Evolutionary conservation across 805 yeast species (phyloP).

Genomic region (Cyberlindnera euphorbiae): DNA sequence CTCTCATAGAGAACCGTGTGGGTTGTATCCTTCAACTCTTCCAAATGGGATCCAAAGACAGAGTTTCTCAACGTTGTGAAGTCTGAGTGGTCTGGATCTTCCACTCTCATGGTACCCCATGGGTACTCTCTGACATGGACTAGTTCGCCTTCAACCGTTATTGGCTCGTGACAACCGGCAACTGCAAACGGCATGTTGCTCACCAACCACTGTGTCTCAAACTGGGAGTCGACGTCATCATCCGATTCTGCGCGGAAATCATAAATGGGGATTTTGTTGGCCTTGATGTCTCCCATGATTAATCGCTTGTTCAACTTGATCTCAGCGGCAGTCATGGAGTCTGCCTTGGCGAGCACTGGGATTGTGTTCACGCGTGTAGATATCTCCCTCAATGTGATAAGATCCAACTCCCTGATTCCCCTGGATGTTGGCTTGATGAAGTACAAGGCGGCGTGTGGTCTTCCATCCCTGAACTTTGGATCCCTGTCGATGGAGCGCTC

Average conservation of each 20-base stretch:
- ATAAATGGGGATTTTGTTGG: slow-evolving; percentile 59
- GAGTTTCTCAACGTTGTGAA: slow-evolving; percentile 67
- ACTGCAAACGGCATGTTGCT: slow-evolving; percentile 59
- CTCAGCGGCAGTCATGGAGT: slow-evolving; percentile 68
- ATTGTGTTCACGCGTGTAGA: slow-evolving; percentile 74
- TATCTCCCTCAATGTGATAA: slow-evolving; percentile 62
- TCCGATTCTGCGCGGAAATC: slow-evolving; percentile 50
- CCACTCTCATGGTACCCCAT: slow-evolving; percentile 63
- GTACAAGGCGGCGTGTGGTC: slow-evolving; percentile 76
- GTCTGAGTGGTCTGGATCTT: slow-evolving; percentile 59
- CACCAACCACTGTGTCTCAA: slow-evolving; percentile 33
- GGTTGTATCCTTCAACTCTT: slow-evolving; percentile 77
- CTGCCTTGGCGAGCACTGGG: slow-evolving; percentile 80
- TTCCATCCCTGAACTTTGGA: slow-evolving; percentile 63
- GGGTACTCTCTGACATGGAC: slow-evolving; percentile 53
- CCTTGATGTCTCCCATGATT: slow-evolving; percentile 51
- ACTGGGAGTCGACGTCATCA: slow-evolving; percentile 19
- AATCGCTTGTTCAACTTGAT: slow-evolving; percentile 46
- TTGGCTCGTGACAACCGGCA: slow-evolving; percentile 48
- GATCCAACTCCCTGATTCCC: slow-evolving; percentile 67
- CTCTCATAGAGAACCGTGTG: slow-evolving; percentile 72
- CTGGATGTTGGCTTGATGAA: slow-evolving; percentile 68
- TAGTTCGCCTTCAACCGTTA: slow-evolving; percentile 26
- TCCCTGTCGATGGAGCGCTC: slow-evolving; percentile 72
- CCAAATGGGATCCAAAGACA: slow-evolving; percentile 70